Conservation (phyloP, 768 basidiomycete species). For the Chiua virens region DNA sequence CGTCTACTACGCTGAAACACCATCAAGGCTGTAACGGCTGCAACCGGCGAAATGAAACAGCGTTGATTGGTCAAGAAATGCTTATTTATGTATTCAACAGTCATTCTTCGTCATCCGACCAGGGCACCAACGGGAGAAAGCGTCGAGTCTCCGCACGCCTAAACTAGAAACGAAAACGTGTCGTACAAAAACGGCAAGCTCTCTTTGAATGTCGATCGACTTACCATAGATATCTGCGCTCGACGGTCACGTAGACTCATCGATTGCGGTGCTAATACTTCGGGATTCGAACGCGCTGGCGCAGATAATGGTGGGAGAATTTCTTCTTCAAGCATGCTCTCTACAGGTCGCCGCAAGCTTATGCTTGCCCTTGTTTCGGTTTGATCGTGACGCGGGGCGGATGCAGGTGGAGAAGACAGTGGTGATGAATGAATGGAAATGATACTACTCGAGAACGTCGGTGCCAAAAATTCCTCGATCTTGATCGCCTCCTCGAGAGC, state of each 20-base stretch:
- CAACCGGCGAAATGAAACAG: conserved; percentile 5
- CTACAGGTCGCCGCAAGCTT: neutral
- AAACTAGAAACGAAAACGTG: conserved; percentile 18
- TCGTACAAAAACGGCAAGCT: neutral
- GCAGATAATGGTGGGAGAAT: neutral
- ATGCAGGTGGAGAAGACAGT: conserved; percentile 8
- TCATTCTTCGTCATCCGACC: conserved; percentile 33
- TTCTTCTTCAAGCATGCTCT: neutral
- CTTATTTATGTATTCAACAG: conserved; percentile 9
- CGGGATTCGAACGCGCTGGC: neutral
- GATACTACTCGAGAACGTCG: neutral
- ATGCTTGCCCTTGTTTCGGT: neutral
- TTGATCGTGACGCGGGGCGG: neutral
- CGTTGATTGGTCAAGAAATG: conserved; percentile 15
- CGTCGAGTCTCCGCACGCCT: conserved; percentile 28
- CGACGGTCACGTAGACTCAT: conserved; percentile 34
- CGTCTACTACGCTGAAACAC: too few species aligned
- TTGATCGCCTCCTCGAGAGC: conserved; percentile 14
- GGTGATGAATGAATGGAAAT: conserved; percentile 20
- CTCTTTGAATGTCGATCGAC: neutral
- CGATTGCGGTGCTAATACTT: conserved; percentile 19
- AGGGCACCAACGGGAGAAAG: conserved; percentile 29
- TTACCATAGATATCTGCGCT: conserved; percentile 29
- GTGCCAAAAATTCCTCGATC: conserved; percentile 18
- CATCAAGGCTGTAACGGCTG: conserved; percentile 4